Conservation (phyloP, 306 rosid genomes). For the Medicago arabica region DNA sequence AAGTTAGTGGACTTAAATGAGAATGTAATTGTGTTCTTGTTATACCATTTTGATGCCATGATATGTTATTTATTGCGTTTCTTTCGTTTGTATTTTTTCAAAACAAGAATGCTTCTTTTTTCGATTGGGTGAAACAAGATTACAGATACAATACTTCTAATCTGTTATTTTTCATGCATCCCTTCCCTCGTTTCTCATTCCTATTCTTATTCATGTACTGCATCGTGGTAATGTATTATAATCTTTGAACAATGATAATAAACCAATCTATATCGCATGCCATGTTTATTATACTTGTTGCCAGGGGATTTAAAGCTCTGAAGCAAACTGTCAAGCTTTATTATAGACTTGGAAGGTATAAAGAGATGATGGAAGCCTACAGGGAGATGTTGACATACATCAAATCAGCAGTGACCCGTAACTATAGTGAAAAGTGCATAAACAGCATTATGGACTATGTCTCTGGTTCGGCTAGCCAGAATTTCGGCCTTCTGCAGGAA, state of each 20-base stretch:
- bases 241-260: conserved; percentile 19
- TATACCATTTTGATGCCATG: conserved; percentile 25
- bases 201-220: conserved; percentile 7
- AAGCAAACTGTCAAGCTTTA: conserved; percentile 97
- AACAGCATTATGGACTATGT: conserved; percentile 98
- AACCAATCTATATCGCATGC: conserved; percentile 1
- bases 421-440: conserved; percentile 96
- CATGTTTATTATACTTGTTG: conserved; percentile 36
- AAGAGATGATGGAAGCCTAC: conserved; percentile 96
- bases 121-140: conserved; percentile 30
- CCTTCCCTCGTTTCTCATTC: conserved; percentile 13
- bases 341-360: conserved; percentile 88
- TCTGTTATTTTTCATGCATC: conserved; percentile 16
- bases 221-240: conserved; percentile 20
- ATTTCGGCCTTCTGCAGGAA: conserved; percentile 88
- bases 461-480: conserved; percentile 97
- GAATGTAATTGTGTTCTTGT: conserved; percentile 3
- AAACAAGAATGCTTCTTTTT: conserved; percentile 13
- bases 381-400: conserved; percentile 99
- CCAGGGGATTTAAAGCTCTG: conserved; percentile 96
- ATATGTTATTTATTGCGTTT: conserved; percentile 10
- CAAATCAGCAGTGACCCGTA: conserved; percentile 93
- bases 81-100: neutral
- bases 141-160: conserved; percentile 15
- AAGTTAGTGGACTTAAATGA: neutral